A percentile compares a stretch with the other conserved stretches of the same genome.
Evolutionary conservation across 2,329 filamentous ascomycete genomes (phyloP).

Genomic region (Chaetomium sp.): DNA sequence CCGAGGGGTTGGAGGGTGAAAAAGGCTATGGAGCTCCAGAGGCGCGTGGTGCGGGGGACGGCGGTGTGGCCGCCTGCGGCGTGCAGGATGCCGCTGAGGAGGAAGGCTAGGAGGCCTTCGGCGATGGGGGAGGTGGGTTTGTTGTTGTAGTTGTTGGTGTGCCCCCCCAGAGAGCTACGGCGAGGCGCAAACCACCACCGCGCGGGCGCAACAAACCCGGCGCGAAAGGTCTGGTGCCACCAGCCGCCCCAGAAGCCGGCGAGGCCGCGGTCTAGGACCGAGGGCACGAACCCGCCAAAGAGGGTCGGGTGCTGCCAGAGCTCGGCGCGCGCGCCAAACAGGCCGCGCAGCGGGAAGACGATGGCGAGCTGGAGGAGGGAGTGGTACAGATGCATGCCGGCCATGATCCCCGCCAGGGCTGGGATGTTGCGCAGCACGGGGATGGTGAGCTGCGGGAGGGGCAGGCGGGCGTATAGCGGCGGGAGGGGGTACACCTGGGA

Average conservation of each 20-base stretch:
- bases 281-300: conserved; percentile 54
- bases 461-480: conserved; percentile 47
- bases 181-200: conserved; percentile 45
- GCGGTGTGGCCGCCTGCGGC: conserved; percentile 68
- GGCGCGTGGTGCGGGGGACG: conserved; percentile 31
- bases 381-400: conserved; percentile 64
- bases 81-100: conserved; percentile 70
- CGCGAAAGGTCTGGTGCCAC: conserved; percentile 91
- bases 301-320: conserved; percentile 58
- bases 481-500: conserved; percentile 48
- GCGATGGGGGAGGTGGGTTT: conserved; percentile 23
- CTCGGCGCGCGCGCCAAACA: conserved; percentile 51
- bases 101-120: conserved; percentile 56
- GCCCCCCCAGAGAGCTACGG: not conserved
- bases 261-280: conserved; percentile 69
- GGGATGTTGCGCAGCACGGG: conserved; percentile 59
- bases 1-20: conserved; percentile 72
- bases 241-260: conserved; percentile 80
- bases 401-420: conserved; percentile 58
- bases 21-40: conserved; percentile 64
- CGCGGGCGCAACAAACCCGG: conserved; percentile 66
- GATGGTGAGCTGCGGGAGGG: conserved; percentile 52
- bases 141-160: not conserved
- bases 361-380: conserved; percentile 43
- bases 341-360: conserved; percentile 37